Conservation (phyloP, 2,329 filamentous ascomycete species). For the Macroventuria anomochaeta region DNA sequence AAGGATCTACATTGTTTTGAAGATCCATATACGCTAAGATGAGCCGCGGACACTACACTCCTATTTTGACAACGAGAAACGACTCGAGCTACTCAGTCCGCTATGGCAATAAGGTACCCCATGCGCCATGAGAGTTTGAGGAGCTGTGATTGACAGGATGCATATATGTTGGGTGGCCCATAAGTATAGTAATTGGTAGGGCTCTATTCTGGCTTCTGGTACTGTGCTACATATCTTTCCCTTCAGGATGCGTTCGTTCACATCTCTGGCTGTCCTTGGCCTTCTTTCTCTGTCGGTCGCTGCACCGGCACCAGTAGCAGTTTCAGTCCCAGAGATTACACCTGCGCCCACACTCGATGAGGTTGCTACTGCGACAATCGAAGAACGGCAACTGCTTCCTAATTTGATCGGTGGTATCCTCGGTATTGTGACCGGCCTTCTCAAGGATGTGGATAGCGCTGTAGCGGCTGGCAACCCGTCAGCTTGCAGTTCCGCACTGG, state of each 20-base stretch:
- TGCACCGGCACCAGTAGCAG: slow-evolving; percentile 13
- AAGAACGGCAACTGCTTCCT: slow-evolving; percentile 24
- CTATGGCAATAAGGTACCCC: background rate
- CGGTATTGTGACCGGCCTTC: slow-evolving; percentile 13
- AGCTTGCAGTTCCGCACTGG: slow-evolving; percentile 21
- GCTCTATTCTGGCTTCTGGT: background rate
- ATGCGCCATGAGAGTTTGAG: slow-evolving; percentile 1
- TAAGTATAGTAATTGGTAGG: background rate
- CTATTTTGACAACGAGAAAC: background rate
- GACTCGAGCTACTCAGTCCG: background rate
- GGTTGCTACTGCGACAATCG: slow-evolving; percentile 1
- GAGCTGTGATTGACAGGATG: background rate
- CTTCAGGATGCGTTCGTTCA: slow-evolving; percentile 18
- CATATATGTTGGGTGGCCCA: background rate
- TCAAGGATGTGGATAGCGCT: slow-evolving; percentile 22
- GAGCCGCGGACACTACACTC: background rate
- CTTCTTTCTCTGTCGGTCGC: slow-evolving; percentile 17
- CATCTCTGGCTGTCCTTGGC: slow-evolving; percentile 20
- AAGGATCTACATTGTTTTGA: slow-evolving; percentile 3
- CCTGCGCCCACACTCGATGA: slow-evolving; percentile 12
- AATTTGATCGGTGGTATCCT: slow-evolving; percentile 15
- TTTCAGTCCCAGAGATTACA: slow-evolving; percentile 3
- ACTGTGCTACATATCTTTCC: background rate
- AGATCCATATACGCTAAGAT: slow-evolving; percentile 8
- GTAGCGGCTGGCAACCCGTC: slow-evolving; percentile 21